Conservation (phyloP, 208 protist genomes). For the Trypanosoma theileri region DNA sequence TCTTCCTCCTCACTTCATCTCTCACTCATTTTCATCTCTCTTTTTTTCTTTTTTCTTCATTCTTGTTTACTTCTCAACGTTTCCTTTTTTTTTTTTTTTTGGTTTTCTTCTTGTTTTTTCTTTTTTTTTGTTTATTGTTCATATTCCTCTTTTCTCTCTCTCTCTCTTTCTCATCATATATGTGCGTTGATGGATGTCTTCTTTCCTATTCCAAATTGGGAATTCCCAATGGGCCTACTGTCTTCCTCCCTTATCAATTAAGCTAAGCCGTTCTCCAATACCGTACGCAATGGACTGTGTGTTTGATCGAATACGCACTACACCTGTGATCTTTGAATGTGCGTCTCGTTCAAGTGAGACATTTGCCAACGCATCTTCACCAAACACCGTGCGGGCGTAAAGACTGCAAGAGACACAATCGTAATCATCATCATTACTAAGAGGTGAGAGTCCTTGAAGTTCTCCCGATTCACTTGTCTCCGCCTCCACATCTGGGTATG, state of each 20-base stretch:
- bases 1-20: no score
- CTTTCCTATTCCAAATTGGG: no score
- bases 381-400: slow-evolving; percentile 96
- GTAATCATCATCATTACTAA: slow-evolving; percentile 75
- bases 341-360: slow-evolving; percentile 81
- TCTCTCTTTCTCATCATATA: neutral
- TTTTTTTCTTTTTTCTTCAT: neutral
- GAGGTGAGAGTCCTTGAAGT: slow-evolving; percentile 43
- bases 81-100: neutral
- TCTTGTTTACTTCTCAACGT: neutral
- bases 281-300: slow-evolving; percentile 97
- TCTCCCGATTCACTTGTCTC: slow-evolving; percentile 14
- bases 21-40: neutral
- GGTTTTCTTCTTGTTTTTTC: neutral
- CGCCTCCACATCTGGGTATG: slow-evolving; percentile 20
- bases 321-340: slow-evolving; percentile 91
- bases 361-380: slow-evolving; percentile 97
- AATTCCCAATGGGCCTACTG: neutral
- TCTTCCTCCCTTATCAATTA: slow-evolving; percentile 37
- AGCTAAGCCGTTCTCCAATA: slow-evolving; percentile 97
- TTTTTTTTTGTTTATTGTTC: neutral
- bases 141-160: neutral
- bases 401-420: slow-evolving; percentile 97
- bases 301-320: slow-evolving; percentile 96
- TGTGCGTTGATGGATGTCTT: no score